A percentile compares a stretch with the other conserved stretches of the same genome.
Conservation (phyloP, 768 basidiomycete species). For the Russula ochroleuca region DNA sequence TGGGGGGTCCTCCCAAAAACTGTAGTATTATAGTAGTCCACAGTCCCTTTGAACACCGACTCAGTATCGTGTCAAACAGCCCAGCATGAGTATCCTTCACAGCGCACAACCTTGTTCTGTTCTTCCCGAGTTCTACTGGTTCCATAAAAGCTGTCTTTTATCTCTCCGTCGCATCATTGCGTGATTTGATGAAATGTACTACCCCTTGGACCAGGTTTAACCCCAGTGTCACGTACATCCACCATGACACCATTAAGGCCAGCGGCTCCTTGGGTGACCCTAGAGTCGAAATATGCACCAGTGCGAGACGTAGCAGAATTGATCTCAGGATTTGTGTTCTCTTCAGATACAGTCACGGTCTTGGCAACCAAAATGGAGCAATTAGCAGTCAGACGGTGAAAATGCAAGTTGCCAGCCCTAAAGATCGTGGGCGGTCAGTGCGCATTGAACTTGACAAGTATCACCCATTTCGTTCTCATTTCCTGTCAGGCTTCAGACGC, state of each 20-base stretch:
- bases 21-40: constrained; percentile 10
- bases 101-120: not conserved
- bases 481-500: too few relatives aligned
- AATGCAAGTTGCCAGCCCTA: too few relatives aligned
- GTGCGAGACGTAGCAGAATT: too few relatives aligned
- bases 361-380: not conserved
- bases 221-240: too few relatives aligned
- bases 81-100: not conserved
- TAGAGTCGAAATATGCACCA: too few relatives aligned
- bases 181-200: not conserved
- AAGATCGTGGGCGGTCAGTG: too few relatives aligned
- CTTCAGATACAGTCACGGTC: not conserved
- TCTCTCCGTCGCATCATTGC: not conserved
- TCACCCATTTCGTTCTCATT: not conserved
- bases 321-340: too few relatives aligned
- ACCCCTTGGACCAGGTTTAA: too few relatives aligned
- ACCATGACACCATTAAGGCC: too few relatives aligned
- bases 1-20: constrained; percentile 20
- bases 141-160: not conserved
- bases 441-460: too few relatives aligned
- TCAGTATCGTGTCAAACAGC: not conserved
- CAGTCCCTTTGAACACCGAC: not conserved
- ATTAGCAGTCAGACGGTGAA: not conserved
- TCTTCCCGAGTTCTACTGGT: not conserved
- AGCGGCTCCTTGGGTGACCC: not conserved